Evolutionary conservation across 2,329 filamentous ascomycete genomes (phyloP), one percentile per base, ranked within the genome.

Genomic region (Anisogramma anomala): DNA sequence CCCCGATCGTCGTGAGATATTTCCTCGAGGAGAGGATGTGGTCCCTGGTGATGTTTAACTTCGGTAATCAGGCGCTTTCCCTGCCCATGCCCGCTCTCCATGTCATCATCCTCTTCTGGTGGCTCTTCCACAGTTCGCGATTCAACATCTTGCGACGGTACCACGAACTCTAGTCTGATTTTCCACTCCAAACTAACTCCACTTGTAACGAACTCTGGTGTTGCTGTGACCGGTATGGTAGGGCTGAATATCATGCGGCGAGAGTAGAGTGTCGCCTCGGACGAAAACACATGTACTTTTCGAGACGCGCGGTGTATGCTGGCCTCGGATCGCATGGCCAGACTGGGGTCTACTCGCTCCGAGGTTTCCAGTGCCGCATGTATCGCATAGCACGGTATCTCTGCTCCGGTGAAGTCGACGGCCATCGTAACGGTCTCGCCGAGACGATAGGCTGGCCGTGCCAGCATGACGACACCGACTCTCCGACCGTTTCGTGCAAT

Each of bases 131-230:
- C 18, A 11, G 25, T 17, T 7, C 35, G 41, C 18, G 37, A 19
- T 27, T 46, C 44, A 17, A 35, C 49, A 18, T 52, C 48, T 28
- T 72, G 57, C 14, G 71, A 75, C 5, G 84, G 80, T 5, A 89
- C 89, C 19, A 94, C 87, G 61, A 98, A 98, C 61, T 96, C 88
- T 43, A 98, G 77, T 1, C 85, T 71, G 25, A 98, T 67, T 58
- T 82, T 84, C 91, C 91, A 98, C 50, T 86, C 82, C 19, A 95
- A 66, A 49, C 76, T 83, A 3, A 98, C 76, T 2, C 88, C 88
- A 47, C 79, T 94, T 0, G 91, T 98, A 34, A 93, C 74, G 51
- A 98, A 94, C 49, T 91, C 87, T 0, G 91, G 91, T 1, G 88
- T 94, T 0, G 85, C 87, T 11, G 71, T 72, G 14, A 82, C 72